Conservation (phyloP, 306 rosid species). For the Astragalus glycyphyllos region DNA sequence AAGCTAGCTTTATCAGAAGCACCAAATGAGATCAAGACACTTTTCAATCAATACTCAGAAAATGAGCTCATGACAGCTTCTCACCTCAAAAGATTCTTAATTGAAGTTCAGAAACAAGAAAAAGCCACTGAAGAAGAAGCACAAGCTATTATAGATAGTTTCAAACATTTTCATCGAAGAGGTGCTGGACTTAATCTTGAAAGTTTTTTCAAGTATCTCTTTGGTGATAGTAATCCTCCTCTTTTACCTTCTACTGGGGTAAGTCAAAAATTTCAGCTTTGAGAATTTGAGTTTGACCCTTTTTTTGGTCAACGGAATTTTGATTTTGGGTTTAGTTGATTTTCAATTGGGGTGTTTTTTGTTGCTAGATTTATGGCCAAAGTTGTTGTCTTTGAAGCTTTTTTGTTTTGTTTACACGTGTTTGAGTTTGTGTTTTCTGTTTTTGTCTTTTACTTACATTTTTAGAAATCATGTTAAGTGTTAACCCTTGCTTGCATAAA, state of each 20-base stretch:
- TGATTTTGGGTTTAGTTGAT: conserved; percentile 33
- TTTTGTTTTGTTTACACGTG: not conserved
- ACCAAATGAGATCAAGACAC: conserved; percentile 68
- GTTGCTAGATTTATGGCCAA: conserved; percentile 1
- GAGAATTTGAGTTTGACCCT: not conserved
- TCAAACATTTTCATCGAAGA: conserved; percentile 75
- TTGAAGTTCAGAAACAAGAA: conserved; percentile 69
- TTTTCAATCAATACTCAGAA: conserved; percentile 69
- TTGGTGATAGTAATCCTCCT: conserved; percentile 70
- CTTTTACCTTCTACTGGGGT: conserved; percentile 59
- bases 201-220: conserved; percentile 78
- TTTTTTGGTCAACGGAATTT: conserved; percentile 22
- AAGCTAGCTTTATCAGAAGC: conserved; percentile 68
- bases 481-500: not conserved
- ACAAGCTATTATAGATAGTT: conserved; percentile 63
- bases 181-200: conserved; percentile 66
- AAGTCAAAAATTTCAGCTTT: not conserved
- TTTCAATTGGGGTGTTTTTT: conserved; percentile 20
- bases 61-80: conserved; percentile 72
- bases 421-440: not conserved
- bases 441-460: conserved; percentile 7
- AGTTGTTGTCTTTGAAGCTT: not conserved
- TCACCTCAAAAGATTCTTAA: conserved; percentile 66
- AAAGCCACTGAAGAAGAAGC: conserved; percentile 65
- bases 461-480: not conserved